Evolutionary conservation across 108 stramenopile genomes (phyloP).

Genomic region (Cyclotella atomus): DNA sequence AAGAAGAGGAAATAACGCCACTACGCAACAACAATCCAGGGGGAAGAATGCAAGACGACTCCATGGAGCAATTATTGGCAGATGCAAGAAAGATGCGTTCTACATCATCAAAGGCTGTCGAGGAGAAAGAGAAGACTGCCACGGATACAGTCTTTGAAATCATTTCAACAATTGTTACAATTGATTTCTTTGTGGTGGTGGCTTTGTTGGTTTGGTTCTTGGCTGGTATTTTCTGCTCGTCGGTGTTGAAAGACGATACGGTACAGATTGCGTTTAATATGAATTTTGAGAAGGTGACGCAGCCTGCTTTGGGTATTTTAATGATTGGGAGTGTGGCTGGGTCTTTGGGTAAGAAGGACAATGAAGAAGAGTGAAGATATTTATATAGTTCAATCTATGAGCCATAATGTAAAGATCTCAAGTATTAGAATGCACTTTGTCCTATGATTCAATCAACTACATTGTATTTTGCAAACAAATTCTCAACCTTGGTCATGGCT

Average conservation of each 20-base stretch:
- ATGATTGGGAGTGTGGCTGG: slow-evolving; percentile 87
- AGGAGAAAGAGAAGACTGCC: slow-evolving; percentile 21
- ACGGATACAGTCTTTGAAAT: slow-evolving; percentile 55
- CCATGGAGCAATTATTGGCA: slow-evolving; percentile 69
- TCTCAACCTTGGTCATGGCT: slow-evolving; percentile 94
- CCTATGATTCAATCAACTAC: slow-evolving; percentile 56
- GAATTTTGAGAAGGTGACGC: slow-evolving; percentile 53
- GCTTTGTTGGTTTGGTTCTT: slow-evolving; percentile 89
- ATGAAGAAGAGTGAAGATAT: slow-evolving; percentile 22
- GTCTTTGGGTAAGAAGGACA: slow-evolving; percentile 40
- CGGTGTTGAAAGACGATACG: slow-evolving; percentile 80
- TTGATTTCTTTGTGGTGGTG: slow-evolving; percentile 92
- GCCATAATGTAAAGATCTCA: neutral
- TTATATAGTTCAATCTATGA: too few relatives aligned
- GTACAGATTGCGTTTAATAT: slow-evolving; percentile 93
- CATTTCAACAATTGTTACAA: slow-evolving; percentile 87
- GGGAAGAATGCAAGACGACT: slow-evolving; percentile 46
- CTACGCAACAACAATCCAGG: neutral
- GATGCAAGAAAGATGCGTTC: slow-evolving; percentile 71
- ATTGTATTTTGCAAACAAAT: slow-evolving; percentile 97
- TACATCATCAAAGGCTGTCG: slow-evolving; percentile 15
- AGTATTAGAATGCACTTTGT: neutral
- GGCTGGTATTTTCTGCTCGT: slow-evolving; percentile 81
- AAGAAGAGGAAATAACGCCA: slow-evolving; percentile 24
- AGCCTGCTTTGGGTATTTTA: slow-evolving; percentile 83